These are phyloP conservation scores for Inosperma sp. DNA, from an alignment of 768 basidiomycete genomes.

Conservation along the genomic window DNA sequence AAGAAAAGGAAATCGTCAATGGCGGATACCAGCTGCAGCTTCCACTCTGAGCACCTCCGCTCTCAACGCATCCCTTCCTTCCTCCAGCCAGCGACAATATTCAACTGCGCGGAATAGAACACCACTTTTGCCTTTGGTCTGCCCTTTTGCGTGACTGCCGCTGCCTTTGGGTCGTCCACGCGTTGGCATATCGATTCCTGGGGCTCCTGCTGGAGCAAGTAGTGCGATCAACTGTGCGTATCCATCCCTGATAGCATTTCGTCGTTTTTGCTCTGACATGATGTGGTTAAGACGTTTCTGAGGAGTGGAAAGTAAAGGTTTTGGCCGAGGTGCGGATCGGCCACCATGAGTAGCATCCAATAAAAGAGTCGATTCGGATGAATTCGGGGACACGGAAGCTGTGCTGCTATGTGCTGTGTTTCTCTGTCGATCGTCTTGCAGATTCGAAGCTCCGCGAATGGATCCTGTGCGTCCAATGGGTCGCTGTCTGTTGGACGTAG, in stretches of 20 bases:
- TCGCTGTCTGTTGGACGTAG: conserved; percentile 34
- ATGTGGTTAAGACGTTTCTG: conserved; percentile 92
- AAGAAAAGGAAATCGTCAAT: conserved; percentile 12
- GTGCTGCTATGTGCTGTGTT: conserved; percentile 23
- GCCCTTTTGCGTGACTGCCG: conserved; percentile 58
- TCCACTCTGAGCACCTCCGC: conserved; percentile 68
- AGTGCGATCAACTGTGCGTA: conserved; percentile 82
- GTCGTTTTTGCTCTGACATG: conserved; percentile 90
- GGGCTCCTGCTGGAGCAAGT: conserved; percentile 73
- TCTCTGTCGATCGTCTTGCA: conserved; percentile 18
- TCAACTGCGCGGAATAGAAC: conserved; percentile 84
- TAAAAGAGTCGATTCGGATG: conserved; percentile 24
- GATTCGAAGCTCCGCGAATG: conserved; percentile 22
- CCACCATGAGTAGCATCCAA: conserved; percentile 16
- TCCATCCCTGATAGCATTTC: conserved; percentile 87
- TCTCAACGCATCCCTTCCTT: conserved; percentile 65
- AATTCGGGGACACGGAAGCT: conserved; percentile 27
- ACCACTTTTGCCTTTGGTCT: conserved; percentile 84
- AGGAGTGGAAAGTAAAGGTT: conserved; percentile 71
- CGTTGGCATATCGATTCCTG: conserved; percentile 68
- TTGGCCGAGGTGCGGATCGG: conserved; percentile 33
- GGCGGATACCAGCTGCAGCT: conserved; percentile 54
- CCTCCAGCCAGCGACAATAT: conserved; percentile 83
- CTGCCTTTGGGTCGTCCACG: conserved; percentile 79
- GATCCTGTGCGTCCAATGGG: conserved; percentile 26